Percentiles rank a stretch among this genome's conserved stretches.
Conservation (phyloP, 176 grass and related monocot genomes). For the Luzula sylvatica region DNA sequence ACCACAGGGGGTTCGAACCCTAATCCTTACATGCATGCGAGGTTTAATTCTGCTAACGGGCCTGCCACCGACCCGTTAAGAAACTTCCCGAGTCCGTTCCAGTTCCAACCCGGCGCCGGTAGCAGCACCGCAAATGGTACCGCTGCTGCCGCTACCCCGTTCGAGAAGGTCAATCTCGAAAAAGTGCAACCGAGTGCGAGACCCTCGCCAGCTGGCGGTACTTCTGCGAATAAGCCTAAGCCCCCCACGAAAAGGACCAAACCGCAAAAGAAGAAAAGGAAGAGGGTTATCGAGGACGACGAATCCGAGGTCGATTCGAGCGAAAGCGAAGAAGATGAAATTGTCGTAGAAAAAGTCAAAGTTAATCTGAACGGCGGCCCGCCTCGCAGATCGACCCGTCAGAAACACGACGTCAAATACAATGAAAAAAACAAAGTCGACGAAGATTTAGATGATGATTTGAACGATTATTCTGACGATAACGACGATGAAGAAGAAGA, state of each 20-base stretch:
- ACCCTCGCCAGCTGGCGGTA: slow-evolving; percentile 2
- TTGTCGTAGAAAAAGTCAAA: slow-evolving; percentile 14
- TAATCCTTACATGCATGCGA: slow-evolving; percentile 26
- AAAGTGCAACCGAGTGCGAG: neutral
- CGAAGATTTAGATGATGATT: slow-evolving; percentile 24
- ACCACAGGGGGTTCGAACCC: slow-evolving; percentile 24
- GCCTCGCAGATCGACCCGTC: slow-evolving; percentile 49
- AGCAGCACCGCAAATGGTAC: slow-evolving; percentile 14
- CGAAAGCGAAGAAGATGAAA: slow-evolving; percentile 41
- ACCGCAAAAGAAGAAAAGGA: slow-evolving; percentile 47
- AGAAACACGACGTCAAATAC: slow-evolving; percentile 57
- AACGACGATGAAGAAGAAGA: slow-evolving; percentile 15
- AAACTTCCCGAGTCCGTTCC: slow-evolving; percentile 21
- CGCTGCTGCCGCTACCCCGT: slow-evolving; percentile 13
- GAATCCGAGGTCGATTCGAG: slow-evolving; percentile 33
- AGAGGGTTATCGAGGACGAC: slow-evolving; percentile 30
- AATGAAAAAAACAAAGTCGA: slow-evolving; percentile 46
- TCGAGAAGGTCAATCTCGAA: slow-evolving; percentile 33
- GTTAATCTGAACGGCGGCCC: slow-evolving; percentile 13
- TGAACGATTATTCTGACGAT: slow-evolving; percentile 18
- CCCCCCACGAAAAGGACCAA: slow-evolving; percentile 24
- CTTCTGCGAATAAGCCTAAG: slow-evolving; percentile 1
- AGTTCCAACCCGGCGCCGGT: slow-evolving; percentile 26
- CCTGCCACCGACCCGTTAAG: slow-evolving; percentile 20
- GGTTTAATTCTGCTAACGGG: slow-evolving; percentile 27